Evolutionary conservation across 2,329 filamentous ascomycete species (phyloP).

Genomic region (Pseudogymnoascus sp.): DNA sequence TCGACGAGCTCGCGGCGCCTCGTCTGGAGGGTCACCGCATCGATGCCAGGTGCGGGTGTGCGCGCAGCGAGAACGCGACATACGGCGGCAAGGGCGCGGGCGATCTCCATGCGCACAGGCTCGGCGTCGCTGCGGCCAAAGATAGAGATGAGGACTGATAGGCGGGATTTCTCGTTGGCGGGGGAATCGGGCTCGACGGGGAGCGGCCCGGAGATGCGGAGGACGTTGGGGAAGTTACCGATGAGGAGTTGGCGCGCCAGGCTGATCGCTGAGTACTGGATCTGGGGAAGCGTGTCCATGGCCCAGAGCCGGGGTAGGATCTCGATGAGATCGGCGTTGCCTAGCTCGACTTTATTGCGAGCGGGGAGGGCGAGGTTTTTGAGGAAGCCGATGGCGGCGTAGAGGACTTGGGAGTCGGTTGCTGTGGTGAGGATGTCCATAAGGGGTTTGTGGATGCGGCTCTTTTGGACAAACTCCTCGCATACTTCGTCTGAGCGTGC

Average conservation of each 20-base stretch:
- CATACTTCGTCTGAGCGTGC: constrained; percentile 52
- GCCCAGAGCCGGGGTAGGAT: constrained; percentile 49
- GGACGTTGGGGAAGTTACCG: constrained; percentile 46
- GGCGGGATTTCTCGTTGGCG: constrained; percentile 29
- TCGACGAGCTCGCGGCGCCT: constrained; percentile 29
- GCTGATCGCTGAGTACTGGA: constrained; percentile 55
- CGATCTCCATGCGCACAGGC: constrained; percentile 54
- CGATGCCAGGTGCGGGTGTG: constrained; percentile 26
- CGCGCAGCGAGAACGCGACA: constrained; percentile 49
- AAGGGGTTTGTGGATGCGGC: constrained; percentile 40
- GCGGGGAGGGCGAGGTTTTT: constrained; percentile 58
- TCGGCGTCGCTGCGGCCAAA: constrained; percentile 42
- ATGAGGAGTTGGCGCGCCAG: constrained; percentile 51
- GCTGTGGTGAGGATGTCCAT: constrained; percentile 38
- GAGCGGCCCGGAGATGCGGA: constrained; percentile 39
- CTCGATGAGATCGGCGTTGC: constrained; percentile 39
- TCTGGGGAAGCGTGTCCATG: constrained; percentile 47
- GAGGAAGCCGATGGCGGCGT: constrained; percentile 53
- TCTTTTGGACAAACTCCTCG: constrained; percentile 41
- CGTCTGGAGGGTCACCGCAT: constrained; percentile 17
- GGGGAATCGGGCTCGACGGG: constrained; percentile 32
- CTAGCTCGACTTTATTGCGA: constrained; percentile 47
- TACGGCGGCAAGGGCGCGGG: constrained; percentile 45
- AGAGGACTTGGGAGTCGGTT: constrained; percentile 45
- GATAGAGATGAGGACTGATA: constrained; percentile 36